phyloP scores from a whole-genome alignment of 441 rosid genomes.

The Lagerstroemia fauriei region DNA sequence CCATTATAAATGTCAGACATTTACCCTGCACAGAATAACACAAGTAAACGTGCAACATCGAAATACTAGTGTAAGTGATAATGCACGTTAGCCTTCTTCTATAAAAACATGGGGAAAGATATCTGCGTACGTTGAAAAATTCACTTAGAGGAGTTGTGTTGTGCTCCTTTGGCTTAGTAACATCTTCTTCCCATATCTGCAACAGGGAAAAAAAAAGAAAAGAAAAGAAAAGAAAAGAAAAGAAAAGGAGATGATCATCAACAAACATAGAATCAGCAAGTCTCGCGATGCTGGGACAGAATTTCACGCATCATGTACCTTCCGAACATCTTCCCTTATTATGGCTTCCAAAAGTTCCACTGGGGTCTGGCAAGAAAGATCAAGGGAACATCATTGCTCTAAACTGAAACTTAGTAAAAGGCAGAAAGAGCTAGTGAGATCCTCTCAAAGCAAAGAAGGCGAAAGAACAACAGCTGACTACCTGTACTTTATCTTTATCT shows the following conservation, averaged over 20 bases:
- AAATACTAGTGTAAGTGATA: too few relatives aligned
- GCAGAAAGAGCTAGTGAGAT: not conserved
- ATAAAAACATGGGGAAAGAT: slow-evolving; percentile 3
- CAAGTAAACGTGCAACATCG: not conserved
- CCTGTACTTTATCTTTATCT: slow-evolving; percentile 87
- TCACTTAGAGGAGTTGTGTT: slow-evolving; percentile 67
- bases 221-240: too few relatives aligned
- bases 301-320: slow-evolving; percentile 43
- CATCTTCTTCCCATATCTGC: slow-evolving; percentile 81
- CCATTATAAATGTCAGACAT: not conserved
- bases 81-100: slow-evolving; percentile 2
- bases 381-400: not conserved
- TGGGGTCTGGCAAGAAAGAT: slow-evolving; percentile 66
- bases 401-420: too few relatives aligned
- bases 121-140: slow-evolving; percentile 69
- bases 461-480: slow-evolving; percentile 24
- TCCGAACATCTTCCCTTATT: slow-evolving; percentile 82
- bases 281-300: slow-evolving; percentile 8
- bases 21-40: not conserved
- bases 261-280: slow-evolving; percentile 2
- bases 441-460: not conserved
- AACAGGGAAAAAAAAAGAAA: slow-evolving; percentile 10
- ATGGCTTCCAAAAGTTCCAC: slow-evolving; percentile 65
- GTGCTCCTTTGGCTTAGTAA: slow-evolving; percentile 61
- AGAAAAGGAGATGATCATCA: not conserved